These are phyloP conservation scores for Lyophyllum atratum DNA, from an alignment of 768 basidiomycete genomes.

Conservation along the genomic window DNA sequence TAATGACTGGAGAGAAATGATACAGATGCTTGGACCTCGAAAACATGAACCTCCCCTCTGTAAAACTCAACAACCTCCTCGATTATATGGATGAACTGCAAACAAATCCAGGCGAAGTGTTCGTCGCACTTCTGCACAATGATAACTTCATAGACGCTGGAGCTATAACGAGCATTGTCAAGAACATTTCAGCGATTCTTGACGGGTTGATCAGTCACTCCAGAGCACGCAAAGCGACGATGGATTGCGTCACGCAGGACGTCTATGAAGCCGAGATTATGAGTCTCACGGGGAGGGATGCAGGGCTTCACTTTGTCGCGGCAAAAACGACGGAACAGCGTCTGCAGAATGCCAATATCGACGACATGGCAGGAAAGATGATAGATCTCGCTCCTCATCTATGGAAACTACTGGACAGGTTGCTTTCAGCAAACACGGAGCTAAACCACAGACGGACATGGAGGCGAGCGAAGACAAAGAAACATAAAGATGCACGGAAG, in stretches of 20 bases:
- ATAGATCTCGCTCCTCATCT: background rate
- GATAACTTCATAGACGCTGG: too few relatives aligned
- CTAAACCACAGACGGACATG: background rate
- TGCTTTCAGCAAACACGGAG: background rate
- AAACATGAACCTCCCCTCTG: background rate
- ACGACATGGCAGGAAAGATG: background rate
- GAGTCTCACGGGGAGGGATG: background rate
- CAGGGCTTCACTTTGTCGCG: slow-evolving; percentile 1
- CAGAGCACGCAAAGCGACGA: too few relatives aligned
- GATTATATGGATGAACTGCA: too few relatives aligned
- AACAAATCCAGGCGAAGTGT: too few relatives aligned
- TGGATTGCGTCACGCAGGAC: too few relatives aligned
- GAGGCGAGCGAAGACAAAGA: background rate
- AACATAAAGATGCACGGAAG: background rate
- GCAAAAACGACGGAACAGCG: background rate
- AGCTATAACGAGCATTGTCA: too few relatives aligned
- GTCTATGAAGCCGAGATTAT: background rate
- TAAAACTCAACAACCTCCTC: background rate
- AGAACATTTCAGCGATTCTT: too few relatives aligned
- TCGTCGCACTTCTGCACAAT: too few relatives aligned
- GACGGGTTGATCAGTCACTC: too few relatives aligned
- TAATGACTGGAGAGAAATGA: too few relatives aligned
- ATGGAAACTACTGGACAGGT: background rate
- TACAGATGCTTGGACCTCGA: too few relatives aligned
- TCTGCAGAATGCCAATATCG: background rate